phyloP scores from a whole-genome alignment of 192 early-diverging fungal species.

The Coemansia brasiliensis region DNA sequence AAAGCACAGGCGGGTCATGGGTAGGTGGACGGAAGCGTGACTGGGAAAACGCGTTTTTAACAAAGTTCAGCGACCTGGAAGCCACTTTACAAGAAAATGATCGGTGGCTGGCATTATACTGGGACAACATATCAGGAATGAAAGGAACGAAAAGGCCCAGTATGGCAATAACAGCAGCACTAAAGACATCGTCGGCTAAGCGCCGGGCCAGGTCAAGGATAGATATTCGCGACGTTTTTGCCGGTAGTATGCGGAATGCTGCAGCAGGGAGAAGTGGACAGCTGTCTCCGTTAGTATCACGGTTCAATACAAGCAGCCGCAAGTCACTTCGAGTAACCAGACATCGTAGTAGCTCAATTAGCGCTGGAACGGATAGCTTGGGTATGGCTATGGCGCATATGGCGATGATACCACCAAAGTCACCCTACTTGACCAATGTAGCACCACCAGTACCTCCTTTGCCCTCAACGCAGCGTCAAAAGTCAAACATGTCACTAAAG shows the following conservation, averaged over 20 bases:
- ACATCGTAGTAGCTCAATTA: constrained; percentile 9
- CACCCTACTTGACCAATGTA: constrained; percentile 43
- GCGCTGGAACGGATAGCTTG: constrained; percentile 28
- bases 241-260: constrained; percentile 6
- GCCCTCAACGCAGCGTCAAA: constrained; percentile 12
- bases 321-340: constrained; percentile 13
- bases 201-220: constrained; percentile 37
- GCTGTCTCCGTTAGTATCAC: constrained; percentile 28
- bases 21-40: constrained; percentile 44
- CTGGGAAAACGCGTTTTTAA: constrained; percentile 52
- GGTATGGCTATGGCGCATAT: constrained; percentile 49
- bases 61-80: constrained; percentile 50
- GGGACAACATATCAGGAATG: constrained; percentile 41
- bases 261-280: constrained; percentile 4
- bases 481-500: constrained; percentile 16
- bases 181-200: constrained; percentile 50
- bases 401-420: constrained; percentile 48
- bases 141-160: constrained; percentile 26
- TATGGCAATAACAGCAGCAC: constrained; percentile 45
- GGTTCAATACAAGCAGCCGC: constrained; percentile 17
- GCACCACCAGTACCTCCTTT: not conserved
- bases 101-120: constrained; percentile 48
- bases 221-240: constrained; percentile 52
- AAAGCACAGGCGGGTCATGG: constrained; percentile 23
- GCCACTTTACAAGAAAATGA: constrained; percentile 53